phyloP scores from a whole-genome alignment of 2,329 filamentous ascomycete species.

The Calonectria pseudoturangicola region DNA sequence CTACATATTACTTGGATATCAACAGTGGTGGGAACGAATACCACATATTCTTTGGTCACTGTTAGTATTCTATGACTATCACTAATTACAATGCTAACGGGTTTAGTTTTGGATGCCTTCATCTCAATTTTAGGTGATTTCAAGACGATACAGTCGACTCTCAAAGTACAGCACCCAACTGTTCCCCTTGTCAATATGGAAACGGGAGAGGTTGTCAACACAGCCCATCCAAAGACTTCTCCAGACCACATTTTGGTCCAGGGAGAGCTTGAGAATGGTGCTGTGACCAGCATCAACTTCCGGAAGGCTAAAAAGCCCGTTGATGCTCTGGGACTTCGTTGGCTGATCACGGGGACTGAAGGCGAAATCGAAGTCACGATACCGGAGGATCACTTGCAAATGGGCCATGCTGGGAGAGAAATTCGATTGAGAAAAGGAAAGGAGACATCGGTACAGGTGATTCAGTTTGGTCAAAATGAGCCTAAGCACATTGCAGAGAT shows the following conservation, averaged over 20 bases:
- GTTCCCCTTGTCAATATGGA: neutral
- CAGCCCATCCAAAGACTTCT: conserved; percentile 16
- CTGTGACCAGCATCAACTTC: conserved; percentile 30
- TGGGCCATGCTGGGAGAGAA: neutral
- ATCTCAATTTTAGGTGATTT: conserved; percentile 31
- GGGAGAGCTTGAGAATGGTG: conserved; percentile 35
- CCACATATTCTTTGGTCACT: conserved; percentile 37
- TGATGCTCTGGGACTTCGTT: conserved; percentile 32
- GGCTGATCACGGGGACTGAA: conserved; percentile 41
- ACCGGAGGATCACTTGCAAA: conserved; percentile 20
- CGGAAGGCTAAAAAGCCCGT: conserved; percentile 31
- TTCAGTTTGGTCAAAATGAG: conserved; percentile 9
- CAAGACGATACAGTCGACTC: conserved; percentile 26
- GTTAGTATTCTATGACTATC: neutral
- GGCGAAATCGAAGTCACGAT: conserved; percentile 37
- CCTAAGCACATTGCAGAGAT: neutral
- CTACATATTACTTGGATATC: conserved; percentile 31
- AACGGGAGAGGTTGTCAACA: conserved; percentile 17
- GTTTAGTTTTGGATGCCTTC: conserved; percentile 35
- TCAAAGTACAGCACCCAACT: conserved; percentile 26
- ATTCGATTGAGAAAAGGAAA: conserved; percentile 15
- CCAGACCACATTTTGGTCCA: conserved; percentile 36
- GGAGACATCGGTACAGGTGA: neutral
- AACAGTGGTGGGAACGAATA: conserved; percentile 36
- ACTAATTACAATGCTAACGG: neutral